A percentile compares a stretch with the other conserved stretches of the same genome.
Conservation (phyloP, 768 basidiomycete genomes). For the Pholiota conissans region DNA sequence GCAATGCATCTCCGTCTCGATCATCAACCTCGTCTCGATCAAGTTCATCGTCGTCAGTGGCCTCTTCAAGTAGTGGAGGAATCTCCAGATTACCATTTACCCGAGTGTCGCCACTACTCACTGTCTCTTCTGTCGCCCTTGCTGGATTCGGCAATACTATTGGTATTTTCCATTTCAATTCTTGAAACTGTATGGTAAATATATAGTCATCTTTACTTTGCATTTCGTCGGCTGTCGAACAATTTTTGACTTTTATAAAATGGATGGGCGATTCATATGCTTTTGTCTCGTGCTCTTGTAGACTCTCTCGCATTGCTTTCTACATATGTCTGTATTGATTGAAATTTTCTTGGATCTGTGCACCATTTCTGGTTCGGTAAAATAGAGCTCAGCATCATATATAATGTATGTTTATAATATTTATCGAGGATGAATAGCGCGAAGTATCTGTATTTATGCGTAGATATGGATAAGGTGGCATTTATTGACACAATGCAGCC, state of each 20-base stretch:
- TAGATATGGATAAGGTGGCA: too few relatives aligned
- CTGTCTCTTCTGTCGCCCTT: constrained; percentile 48
- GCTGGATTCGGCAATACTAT: constrained; percentile 83
- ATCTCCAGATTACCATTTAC: constrained; percentile 77
- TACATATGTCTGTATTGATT: constrained; percentile 1
- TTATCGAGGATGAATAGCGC: too few relatives aligned
- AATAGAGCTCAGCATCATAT: background rate
- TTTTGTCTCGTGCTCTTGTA: background rate
- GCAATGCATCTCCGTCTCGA: background rate
- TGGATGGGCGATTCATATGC: constrained; percentile 1
- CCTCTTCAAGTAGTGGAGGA: constrained; percentile 20
- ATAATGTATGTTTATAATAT: constrained; percentile 10
- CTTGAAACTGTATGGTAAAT: constrained; percentile 8
- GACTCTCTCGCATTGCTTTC: constrained; percentile 9
- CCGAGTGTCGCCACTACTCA: constrained; percentile 62
- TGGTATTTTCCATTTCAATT: constrained; percentile 51
- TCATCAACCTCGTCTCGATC: constrained; percentile 20
- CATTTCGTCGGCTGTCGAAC: background rate
- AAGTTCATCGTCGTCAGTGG: constrained; percentile 21
- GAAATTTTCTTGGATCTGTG: background rate
- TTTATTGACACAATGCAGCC: too few relatives aligned
- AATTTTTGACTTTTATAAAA: background rate
- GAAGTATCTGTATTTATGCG: too few relatives aligned
- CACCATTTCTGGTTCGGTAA: background rate
- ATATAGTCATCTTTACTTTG: background rate